Evolutionary conservation across 208 protist genomes (phyloP).

Genomic region (Leishmania guyanensis): DNA sequence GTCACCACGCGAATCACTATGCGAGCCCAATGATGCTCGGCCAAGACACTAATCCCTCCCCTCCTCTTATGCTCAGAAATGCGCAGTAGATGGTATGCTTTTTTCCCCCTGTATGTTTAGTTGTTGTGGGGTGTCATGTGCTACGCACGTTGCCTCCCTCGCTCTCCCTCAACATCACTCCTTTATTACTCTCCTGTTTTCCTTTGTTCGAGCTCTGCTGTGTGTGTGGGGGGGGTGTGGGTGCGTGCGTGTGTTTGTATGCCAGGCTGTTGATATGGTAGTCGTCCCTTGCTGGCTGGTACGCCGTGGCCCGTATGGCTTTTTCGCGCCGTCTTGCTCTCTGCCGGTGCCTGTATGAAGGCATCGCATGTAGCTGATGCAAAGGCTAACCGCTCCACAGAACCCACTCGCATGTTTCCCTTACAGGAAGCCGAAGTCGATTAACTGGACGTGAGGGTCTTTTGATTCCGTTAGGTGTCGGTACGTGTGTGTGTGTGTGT

Average conservation of each 20-base stretch:
- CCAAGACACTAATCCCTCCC: neutral
- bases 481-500: neutral
- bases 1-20: neutral
- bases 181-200: neutral
- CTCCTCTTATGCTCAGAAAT: neutral
- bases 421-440: no score
- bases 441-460: no score
- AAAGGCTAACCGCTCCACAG: no score
- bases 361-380: neutral
- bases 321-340: neutral
- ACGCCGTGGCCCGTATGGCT: neutral
- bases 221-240: neutral
- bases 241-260: neutral
- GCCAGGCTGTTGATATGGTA: neutral
- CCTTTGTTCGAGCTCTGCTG: constrained; percentile 4
- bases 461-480: neutral
- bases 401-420: no score
- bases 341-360: neutral
- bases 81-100: neutral
- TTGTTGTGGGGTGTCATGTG: neutral
- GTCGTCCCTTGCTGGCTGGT: neutral
- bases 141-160: neutral
- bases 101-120: no score
- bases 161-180: neutral
- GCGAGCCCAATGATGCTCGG: neutral